Evolutionary conservation across 768 basidiomycete genomes (phyloP).

Genomic region (Filobasidium floriforme): DNA sequence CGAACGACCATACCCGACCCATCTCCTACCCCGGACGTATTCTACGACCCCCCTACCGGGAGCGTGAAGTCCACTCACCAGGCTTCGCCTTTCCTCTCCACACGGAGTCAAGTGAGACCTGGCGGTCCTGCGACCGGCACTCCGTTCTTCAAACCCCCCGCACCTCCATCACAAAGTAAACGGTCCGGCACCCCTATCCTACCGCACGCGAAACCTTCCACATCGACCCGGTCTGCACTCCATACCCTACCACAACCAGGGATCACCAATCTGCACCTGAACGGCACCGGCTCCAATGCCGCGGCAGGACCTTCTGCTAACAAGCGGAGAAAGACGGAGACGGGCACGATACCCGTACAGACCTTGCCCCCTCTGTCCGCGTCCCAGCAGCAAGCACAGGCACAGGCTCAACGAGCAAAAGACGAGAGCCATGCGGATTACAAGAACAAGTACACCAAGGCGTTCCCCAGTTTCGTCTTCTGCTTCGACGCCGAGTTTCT

Average conservation of each 20-base stretch:
- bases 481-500: constrained; percentile 59
- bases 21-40: constrained; percentile 16
- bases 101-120: neutral
- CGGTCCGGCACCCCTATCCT: constrained; percentile 21
- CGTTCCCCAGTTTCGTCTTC: constrained; percentile 77
- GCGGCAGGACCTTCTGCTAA: neutral
- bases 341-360: neutral
- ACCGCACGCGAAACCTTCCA: constrained; percentile 17
- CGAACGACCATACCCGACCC: neutral
- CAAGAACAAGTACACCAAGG: constrained; percentile 70
- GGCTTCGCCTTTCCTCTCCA: neutral
- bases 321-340: constrained; percentile 4
- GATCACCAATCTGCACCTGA: neutral
- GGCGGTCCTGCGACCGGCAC: constrained; percentile 3
- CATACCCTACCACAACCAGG: neutral
- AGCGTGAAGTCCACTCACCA: constrained; percentile 4
- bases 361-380: neutral
- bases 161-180: constrained; percentile 14
- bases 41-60: constrained; percentile 20
- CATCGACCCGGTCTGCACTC: constrained; percentile 7
- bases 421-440: constrained; percentile 51
- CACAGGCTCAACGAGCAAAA: neutral
- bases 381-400: neutral
- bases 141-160: constrained; percentile 21
- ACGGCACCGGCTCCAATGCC: neutral